Evolutionary conservation across 148 eudicot species (phyloP).

Genomic region (Talinum fruticosum): DNA sequence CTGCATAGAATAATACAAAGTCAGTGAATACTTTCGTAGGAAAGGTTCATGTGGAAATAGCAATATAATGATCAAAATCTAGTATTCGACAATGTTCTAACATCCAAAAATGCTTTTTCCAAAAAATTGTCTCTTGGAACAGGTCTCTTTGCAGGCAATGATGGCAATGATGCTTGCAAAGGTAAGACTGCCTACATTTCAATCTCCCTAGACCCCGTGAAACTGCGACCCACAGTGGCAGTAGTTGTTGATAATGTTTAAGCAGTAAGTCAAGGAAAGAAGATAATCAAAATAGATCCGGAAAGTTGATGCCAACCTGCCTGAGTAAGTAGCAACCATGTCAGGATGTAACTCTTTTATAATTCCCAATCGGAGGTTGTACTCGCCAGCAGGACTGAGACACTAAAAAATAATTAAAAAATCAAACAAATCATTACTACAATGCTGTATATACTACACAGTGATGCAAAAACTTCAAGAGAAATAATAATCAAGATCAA

Average conservation of each 20-base stretch:
- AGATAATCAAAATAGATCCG: neutral
- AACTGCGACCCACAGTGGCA: no score
- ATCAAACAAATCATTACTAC: conserved; percentile 10
- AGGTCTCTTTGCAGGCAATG: no score
- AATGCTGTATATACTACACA: conserved; percentile 4
- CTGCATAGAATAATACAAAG: conserved; percentile 39
- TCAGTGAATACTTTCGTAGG: neutral
- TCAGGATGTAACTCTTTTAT: conserved; percentile 99
- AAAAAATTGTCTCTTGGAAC: no score
- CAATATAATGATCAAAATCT: neutral
- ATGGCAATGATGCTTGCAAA: no score
- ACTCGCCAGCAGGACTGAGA: conserved; percentile 99
- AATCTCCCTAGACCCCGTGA: no score
- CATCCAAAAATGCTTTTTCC: no score
- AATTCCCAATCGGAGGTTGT: conserved; percentile 95
- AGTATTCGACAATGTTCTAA: neutral
- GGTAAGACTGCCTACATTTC: no score
- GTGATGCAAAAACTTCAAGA: conserved; percentile 12
- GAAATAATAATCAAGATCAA: neutral
- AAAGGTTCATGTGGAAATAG: conserved; percentile 1
- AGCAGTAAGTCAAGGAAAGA: neutral
- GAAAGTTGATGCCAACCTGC: conserved; percentile 59
- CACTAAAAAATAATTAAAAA: conserved; percentile 45
- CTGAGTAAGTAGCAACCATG: conserved; percentile 98
- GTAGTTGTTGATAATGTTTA: neutral